Base-by-base conservation (phyloP, 106 monocot genomes). In the Triglochin maritima region DNA sequence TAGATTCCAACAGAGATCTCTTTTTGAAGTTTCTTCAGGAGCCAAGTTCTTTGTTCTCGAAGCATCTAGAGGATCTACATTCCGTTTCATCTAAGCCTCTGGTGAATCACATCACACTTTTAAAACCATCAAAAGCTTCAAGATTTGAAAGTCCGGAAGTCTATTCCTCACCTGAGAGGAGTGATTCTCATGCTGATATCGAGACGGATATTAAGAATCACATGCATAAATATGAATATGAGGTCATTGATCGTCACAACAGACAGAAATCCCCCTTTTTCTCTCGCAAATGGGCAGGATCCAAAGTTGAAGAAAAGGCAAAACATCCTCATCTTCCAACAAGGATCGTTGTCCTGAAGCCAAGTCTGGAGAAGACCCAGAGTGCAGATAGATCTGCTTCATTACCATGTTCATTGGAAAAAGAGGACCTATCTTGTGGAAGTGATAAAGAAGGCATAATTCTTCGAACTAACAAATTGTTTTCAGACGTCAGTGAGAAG, bases 341-440 rank as follows among this genome's bases (percentile, higher is more conserved):
- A 57, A 56, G 57, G 7, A 89, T 94, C 75, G 94, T 94, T 60
- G 79, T 94, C 63, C 59, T 94, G 63, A 87, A 94, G 51, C 87
- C 94, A 57, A 67, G 75, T 63, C 50, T 87, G 44, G 78, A 75
- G 43, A 85, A 81, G 59, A 64, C 61, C 46, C 55, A 6, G 41
- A 74, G 77, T 6, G 65, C 56, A n/a, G 60, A 43, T 61, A 59
- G 9, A 66, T 61, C 70, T 73, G 5, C 63, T 78, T 45, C 68
- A 15, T 74, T 56, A 57, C 50, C 71, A 63, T 71, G 55, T 51
- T 72, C 49, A 9, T 10, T 14, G 46, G 71, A 79, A 42, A 56
- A 63, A 52, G 7, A 10, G 50, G 14, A 10, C 3, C 67, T 51
- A 62, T 65, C n/a, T 48, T 67, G 64, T 62, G 71, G 50, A 72